Evolutionary conservation across 768 basidiomycete species (phyloP).

Genomic region (Cystobasidium tubakii): DNA sequence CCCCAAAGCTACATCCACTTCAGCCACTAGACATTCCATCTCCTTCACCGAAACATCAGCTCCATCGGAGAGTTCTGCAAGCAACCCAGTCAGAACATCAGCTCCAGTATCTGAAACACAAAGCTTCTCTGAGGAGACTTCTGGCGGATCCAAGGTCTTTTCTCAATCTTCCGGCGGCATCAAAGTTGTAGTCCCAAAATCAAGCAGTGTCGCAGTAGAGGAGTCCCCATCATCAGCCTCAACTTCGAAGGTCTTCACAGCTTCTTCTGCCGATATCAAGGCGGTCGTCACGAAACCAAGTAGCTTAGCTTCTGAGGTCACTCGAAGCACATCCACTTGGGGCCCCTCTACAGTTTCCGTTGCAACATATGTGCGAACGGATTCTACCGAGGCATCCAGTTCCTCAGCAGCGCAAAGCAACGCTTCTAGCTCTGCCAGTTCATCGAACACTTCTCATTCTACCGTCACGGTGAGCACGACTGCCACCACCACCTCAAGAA

Average conservation of each 20-base stretch:
- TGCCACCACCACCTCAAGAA: background rate
- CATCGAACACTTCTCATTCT: background rate
- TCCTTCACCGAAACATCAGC: background rate
- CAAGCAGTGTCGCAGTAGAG: background rate
- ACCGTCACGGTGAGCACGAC: background rate
- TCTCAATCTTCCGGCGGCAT: too few relatives aligned
- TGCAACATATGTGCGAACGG: background rate
- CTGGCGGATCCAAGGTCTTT: too few relatives aligned
- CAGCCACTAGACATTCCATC: background rate
- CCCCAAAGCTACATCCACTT: background rate
- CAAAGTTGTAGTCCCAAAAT: too few relatives aligned
- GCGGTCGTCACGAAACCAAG: background rate
- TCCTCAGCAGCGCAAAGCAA: background rate
- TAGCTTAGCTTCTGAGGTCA: background rate
- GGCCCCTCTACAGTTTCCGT: too few relatives aligned
- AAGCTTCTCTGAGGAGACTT: too few relatives aligned
- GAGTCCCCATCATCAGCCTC: background rate
- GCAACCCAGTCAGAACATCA: background rate
- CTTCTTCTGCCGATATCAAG: background rate
- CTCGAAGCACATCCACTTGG: background rate
- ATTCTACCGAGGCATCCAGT: background rate
- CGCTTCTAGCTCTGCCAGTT: background rate
- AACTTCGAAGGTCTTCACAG: background rate
- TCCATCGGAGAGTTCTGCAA: background rate
- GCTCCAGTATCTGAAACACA: background rate